Percentiles rank a stretch among this genome's conserved stretches.
phyloP scores from a whole-genome alignment of 768 basidiomycete species.

The Chalciporus pseudorubinellus region DNA sequence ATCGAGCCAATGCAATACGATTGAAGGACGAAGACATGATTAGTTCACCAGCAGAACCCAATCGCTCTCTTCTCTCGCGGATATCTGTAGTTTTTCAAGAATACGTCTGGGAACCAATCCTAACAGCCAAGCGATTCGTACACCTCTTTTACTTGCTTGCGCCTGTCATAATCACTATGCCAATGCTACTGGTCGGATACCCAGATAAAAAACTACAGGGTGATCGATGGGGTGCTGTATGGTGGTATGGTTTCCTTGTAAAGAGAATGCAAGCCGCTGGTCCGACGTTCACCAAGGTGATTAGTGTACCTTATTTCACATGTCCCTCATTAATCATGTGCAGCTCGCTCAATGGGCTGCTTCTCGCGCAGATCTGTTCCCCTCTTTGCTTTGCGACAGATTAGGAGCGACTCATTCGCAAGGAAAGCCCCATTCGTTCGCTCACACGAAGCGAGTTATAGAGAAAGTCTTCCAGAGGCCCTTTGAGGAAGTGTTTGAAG shows the following conservation, averaged over 20 bases:
- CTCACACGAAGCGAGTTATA: slow-evolving; percentile 78
- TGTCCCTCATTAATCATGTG: slow-evolving; percentile 7
- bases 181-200: slow-evolving; percentile 75
- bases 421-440: slow-evolving; percentile 75
- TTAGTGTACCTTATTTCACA: slow-evolving; percentile 11
- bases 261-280: slow-evolving; percentile 91
- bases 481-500: slow-evolving; percentile 88
- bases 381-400: slow-evolving; percentile 76
- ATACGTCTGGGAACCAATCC: slow-evolving; percentile 78
- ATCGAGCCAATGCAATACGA: slow-evolving; percentile 10
- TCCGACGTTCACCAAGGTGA: slow-evolving; percentile 94
- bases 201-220: slow-evolving; percentile 56
- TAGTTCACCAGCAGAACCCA: slow-evolving; percentile 67
- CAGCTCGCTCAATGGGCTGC: slow-evolving; percentile 99
- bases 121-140: slow-evolving; percentile 80
- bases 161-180: slow-evolving; percentile 80
- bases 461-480: slow-evolving; percentile 79
- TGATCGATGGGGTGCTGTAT: slow-evolving; percentile 89
- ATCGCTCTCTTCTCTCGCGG: slow-evolving; percentile 44
- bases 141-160: slow-evolving; percentile 80
- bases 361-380: slow-evolving; percentile 91
- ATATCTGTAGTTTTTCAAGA: slow-evolving; percentile 49
- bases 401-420: slow-evolving; percentile 87
- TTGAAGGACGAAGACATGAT: slow-evolving; percentile 40
- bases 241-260: slow-evolving; percentile 96